Evolutionary conservation across 2,329 filamentous ascomycete genomes (phyloP), one percentile per base, ranked within the genome.

Genomic region (Ophiocordyceps sinensis): DNA sequence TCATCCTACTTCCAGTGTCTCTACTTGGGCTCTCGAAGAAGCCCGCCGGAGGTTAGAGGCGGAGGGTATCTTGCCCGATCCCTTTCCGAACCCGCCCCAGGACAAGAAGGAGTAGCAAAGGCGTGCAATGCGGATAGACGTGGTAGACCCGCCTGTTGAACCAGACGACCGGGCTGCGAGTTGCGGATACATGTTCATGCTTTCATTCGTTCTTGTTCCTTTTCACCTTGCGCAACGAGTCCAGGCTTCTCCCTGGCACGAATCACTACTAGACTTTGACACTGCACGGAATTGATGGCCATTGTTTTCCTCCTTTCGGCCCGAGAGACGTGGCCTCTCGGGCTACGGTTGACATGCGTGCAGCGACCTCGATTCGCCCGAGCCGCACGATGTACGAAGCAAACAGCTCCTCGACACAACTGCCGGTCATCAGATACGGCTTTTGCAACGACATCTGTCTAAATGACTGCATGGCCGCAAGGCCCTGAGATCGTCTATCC

Each of bases 11-110:
- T 36, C 15, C 30, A 98, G 91, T 63, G 95, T 98, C 77, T 91
- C 96, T 71, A 96, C 89, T 42, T 98, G 91, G 91, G 91, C 91
- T 47, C 78, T 98, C 36, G 91, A 98, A 67, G 91, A 98, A 70
- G 91, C 91, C 41, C 77, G 91, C 58, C 77, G 91, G 69, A 77
- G 91, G 69, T 79, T 98, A 74, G 91, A 98, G 70, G 83, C 79
- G 45, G 91, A 98, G 71, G 91, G 91, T 45, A 88, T 96, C 58
- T 67, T 96, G 57, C 77, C 85, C 57, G 89, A 95, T 56, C 82
- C 84, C 26, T 47, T 34, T 63, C 66, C 42, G 64, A 68, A 51
- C 36, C 37, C 41, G 39, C 15, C 42, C 15, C 64, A 74, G 44
- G 71, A 78, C 61, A 73, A 75, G 67, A 73, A 74, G 61, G 52